Evolutionary conservation across 2,329 filamentous ascomycete species (phyloP), one percentile per base, ranked within the genome.

Genomic region (Dactylellina drechsleri): DNA sequence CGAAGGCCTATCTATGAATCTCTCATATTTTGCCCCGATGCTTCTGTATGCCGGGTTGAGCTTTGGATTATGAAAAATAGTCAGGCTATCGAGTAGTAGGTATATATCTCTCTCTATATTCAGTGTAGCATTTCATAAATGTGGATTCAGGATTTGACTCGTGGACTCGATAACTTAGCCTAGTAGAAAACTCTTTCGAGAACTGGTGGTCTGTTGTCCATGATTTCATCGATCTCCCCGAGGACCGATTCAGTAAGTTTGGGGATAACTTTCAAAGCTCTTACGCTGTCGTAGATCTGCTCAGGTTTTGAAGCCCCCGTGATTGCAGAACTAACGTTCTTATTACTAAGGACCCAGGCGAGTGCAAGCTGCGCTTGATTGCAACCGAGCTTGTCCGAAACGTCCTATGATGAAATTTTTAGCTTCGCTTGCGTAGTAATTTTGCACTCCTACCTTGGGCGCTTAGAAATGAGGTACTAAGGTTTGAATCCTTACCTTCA

Each of bases 321-420:
- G 77, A 89, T 89, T 40, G 87, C 87, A 15, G 85, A 86, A 80
- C 86, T 88, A 57, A 89, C 85, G 68, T 87, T 86, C 77, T 85
- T 84, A 80, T 90, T 90, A 80, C 84, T 86, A 57, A 90, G 82
- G 13, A 88, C 86, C 88, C 88, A 90, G 1, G 87, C 87, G 61
- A 89, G 83, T 0, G 88, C 87, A 50, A 90, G 83, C 60, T 85
- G 83, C 4, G 83, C 84, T 53, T 87, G 84, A 57, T 86, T 87
- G 73, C 89, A 84, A 12, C 86, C 88, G 47, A 92, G 83, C 78
- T 84, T 85, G 65, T 91, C 85, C 1, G 91, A 90, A 77, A 93
- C 85, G 59, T 87, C 84, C 84, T 87, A 82, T n/a, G 5, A 47
- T 15, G 16, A 16, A 47, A 47, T 1, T 1, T 36, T 36, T 36